Percentiles rank a stretch among this genome's conserved stretches.
Evolutionary conservation across 2,329 filamentous ascomycete genomes (phyloP).

Genomic region (Penicillium palitans): DNA sequence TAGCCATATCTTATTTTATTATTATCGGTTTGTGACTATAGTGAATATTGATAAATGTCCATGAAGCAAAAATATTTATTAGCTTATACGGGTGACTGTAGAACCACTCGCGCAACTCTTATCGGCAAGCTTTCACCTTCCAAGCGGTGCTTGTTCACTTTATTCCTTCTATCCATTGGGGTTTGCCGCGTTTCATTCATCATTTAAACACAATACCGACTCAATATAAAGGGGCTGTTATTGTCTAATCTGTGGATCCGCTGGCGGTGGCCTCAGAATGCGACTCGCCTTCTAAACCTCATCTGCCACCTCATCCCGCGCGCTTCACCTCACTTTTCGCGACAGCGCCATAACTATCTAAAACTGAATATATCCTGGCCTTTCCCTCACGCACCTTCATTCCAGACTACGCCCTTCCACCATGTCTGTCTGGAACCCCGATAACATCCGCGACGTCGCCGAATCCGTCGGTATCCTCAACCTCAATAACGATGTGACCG

Average conservation of each 20-base stretch:
- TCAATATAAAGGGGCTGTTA: not conserved
- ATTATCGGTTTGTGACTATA: not conserved
- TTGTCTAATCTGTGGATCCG: conserved; percentile 1
- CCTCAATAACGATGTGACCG: conserved; percentile 80
- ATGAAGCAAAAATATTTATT: not conserved
- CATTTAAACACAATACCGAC: not conserved
- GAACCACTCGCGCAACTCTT: conserved; percentile 21
- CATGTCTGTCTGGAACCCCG: conserved; percentile 85
- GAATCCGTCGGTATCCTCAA: conserved; percentile 88
- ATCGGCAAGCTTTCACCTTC: conserved; percentile 18
- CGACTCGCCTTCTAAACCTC: conserved; percentile 8
- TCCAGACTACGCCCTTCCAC: conserved; percentile 11
- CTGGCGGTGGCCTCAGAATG: conserved; percentile 19
- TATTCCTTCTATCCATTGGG: not conserved
- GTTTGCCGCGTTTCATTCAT: not conserved
- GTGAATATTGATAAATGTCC: not conserved
- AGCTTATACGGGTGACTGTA: conserved; percentile 18
- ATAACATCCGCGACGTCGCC: conserved; percentile 93
- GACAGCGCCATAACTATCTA: not conserved
- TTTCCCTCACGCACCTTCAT: conserved; percentile 2
- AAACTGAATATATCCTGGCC: not conserved
- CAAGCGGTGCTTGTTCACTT: not conserved
- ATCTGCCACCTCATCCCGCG: not conserved
- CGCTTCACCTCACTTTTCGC: conserved; percentile 1
- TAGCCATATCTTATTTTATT: not conserved